phyloP scores from a whole-genome alignment of 208 protist genomes.

The Acanthamoeba royreba region DNA sequence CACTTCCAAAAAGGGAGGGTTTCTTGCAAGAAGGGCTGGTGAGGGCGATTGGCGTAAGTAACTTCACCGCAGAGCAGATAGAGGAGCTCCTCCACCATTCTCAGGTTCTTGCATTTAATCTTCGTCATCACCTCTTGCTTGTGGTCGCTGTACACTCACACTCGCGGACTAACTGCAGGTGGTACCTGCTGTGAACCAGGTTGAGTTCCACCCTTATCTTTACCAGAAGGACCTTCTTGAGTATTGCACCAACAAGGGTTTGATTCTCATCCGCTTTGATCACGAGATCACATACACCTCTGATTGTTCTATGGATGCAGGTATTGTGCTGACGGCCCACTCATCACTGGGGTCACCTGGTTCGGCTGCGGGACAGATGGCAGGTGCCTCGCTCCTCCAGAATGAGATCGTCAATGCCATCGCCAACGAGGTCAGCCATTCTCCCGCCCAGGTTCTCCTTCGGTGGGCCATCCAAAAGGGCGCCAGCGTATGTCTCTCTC shows the following conservation, averaged over 20 bases:
- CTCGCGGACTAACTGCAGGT: neutral
- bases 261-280: neutral
- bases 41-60: slow-evolving; percentile 24
- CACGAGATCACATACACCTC: neutral
- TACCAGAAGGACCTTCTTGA: neutral
- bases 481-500: neutral
- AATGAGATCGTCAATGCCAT: slow-evolving; percentile 46
- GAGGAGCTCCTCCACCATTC: neutral
- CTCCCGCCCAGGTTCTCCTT: slow-evolving; percentile 48
- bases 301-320: slow-evolving; percentile 34
- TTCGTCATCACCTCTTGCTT: neutral
- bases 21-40: neutral
- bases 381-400: neutral
- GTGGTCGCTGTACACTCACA: neutral
- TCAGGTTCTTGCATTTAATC: neutral
- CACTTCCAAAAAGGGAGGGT: too few species aligned
- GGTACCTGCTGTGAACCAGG: slow-evolving; percentile 22
- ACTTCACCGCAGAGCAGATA: slow-evolving; percentile 7
- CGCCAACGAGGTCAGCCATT: slow-evolving; percentile 22
- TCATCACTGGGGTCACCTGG: slow-evolving; percentile 49
- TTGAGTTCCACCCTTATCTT: slow-evolving; percentile 12
- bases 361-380: neutral
- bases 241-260: slow-evolving; percentile 33
- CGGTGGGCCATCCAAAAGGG: slow-evolving; percentile 71
- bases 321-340: slow-evolving; percentile 73